Conservation (phyloP, 768 basidiomycete genomes). For the Leccinum subgranulosum region DNA sequence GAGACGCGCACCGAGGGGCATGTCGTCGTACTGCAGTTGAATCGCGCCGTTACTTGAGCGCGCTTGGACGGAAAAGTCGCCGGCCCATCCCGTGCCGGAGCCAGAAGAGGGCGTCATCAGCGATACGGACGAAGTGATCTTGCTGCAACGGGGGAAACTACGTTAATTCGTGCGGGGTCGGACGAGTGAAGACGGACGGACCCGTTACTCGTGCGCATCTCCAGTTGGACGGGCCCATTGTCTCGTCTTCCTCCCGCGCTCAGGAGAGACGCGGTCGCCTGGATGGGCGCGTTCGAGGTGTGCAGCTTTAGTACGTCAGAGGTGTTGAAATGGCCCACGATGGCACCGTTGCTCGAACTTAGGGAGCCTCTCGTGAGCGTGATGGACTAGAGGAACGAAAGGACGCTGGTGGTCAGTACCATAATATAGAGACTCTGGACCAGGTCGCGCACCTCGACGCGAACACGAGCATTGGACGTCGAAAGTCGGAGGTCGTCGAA, state of each 20-base stretch:
- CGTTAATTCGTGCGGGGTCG: neutral
- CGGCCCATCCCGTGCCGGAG: slow-evolving; percentile 18
- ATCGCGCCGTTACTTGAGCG: slow-evolving; percentile 35
- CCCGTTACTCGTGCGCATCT: slow-evolving; percentile 25
- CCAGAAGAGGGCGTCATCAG: slow-evolving; percentile 20
- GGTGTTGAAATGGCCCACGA: slow-evolving; percentile 37
- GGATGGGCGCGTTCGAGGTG: slow-evolving; percentile 37
- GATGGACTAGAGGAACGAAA: slow-evolving; percentile 27
- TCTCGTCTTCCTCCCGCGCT: slow-evolving; percentile 1
- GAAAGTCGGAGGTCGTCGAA: slow-evolving; percentile 27
- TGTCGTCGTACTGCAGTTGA: slow-evolving; percentile 23
- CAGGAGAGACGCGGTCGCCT: slow-evolving; percentile 24
- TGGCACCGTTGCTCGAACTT: slow-evolving; percentile 32
- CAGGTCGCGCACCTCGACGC: slow-evolving; percentile 23
- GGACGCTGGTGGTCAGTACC: too few species aligned
- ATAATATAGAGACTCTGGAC: neutral
- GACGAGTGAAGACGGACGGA: neutral
- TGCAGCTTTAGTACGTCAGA: slow-evolving; percentile 25
- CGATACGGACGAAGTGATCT: slow-evolving; percentile 16
- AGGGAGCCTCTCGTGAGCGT: slow-evolving; percentile 20
- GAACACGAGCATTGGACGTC: slow-evolving; percentile 26
- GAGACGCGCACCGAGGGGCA: slow-evolving; percentile 33
- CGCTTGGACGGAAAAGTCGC: slow-evolving; percentile 31
- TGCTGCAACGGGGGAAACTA: neutral
- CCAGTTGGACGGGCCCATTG: neutral